Evolutionary conservation across 768 basidiomycete genomes (phyloP), one percentile per base, ranked within the genome.

Genomic region (Lactarius hatsudake): DNA sequence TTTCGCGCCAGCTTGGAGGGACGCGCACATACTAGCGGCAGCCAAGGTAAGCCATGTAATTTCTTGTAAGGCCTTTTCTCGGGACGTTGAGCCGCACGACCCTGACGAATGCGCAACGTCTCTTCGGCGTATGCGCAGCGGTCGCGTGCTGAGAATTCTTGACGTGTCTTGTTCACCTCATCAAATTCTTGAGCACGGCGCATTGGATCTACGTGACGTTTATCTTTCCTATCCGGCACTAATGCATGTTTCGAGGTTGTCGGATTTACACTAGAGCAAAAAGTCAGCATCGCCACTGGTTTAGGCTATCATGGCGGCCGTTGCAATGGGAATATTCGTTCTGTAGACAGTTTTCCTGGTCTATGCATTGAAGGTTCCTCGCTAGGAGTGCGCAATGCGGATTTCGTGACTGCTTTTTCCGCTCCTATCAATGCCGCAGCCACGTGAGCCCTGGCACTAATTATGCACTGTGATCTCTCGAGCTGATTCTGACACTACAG

Each of bases 401-500:
- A 95, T 74, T 86, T 83, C 36, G 86, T 86, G 9, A 89, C 89
- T 3, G 85, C 85, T 0, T 96, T 94, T 78, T 94, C 96, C 0
- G 83, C 94, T n/a, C 90, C 86, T 0, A 80, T 97, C 71, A 94
- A 91, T 63, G 81, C 87, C 0, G 96, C 93, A 5, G 81, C 92
- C 8, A 92, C 95, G 82, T 94, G 75, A 72, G 86, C 78, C 34
- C n/a, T 32, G 20, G 36, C 2, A 5, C 5, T 7, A 9, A 53
- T 42, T 30, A n/a, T 42, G 10, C n/a, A 12, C 28, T 0, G 48
- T 45, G 9, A 54, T 6, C 30, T 30, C 34, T 36, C 48, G 7
- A 30, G 32, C 13, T 53, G n/a, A 54, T 53, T 53, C 6, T 15
- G n/a, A 28, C 38, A 36, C 57, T 40, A 26, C 60, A 89, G 89